phyloP scores from a whole-genome alignment of 306 rosid genomes.

The Ormosia emarginata region DNA sequence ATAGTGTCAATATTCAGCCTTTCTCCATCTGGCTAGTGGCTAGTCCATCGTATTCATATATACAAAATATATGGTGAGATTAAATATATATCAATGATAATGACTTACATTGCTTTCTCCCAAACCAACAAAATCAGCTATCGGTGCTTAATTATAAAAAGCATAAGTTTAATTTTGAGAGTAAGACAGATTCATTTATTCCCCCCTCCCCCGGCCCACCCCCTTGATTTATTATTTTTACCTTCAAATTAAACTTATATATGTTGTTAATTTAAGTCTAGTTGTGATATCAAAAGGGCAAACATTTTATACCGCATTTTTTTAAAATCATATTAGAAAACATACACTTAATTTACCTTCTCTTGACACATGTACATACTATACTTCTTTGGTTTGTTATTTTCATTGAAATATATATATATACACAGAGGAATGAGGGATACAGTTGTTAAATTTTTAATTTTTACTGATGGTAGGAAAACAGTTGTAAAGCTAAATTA shows the following conservation, averaged over 20 bases:
- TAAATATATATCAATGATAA: constrained; percentile 22
- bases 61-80: constrained; percentile 30
- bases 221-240: background rate
- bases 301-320: background rate
- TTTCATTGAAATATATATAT: background rate
- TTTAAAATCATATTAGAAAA: background rate
- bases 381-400: background rate
- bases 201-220: background rate
- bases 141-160: constrained; percentile 12
- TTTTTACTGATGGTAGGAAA: background rate
- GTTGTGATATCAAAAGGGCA: constrained; percentile 32
- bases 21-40: constrained; percentile 28
- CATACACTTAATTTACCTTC: constrained; percentile 10
- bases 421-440: background rate
- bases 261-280: constrained; percentile 16
- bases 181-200: constrained; percentile 34
- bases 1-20: constrained; percentile 31
- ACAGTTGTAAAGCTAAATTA: constrained; percentile 8
- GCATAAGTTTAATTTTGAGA: background rate
- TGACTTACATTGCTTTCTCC: constrained; percentile 28
- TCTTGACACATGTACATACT: constrained; percentile 31
- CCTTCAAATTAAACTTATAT: background rate
- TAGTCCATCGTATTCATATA: constrained; percentile 31
- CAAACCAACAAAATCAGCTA: constrained; percentile 36
- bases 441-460: constrained; percentile 10